Base-by-base conservation (phyloP, 148 eudicot genomes). In the Polygonum maritimum region DNA sequence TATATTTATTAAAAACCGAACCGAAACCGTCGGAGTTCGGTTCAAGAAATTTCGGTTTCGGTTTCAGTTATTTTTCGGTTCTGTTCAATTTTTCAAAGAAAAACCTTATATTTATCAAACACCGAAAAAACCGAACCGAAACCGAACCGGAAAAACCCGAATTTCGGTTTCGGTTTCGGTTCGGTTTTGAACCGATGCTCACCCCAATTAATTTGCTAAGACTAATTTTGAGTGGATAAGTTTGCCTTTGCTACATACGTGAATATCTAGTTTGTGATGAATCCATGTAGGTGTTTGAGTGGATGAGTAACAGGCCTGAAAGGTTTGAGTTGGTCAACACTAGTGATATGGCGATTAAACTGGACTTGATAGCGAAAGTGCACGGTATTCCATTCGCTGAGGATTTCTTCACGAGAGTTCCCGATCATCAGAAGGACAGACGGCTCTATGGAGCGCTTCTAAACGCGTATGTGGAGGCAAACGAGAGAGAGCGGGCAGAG, bases 341-440 rank as follows among this genome's bases (percentile, higher is more conserved):
- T 36, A 90, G 94, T 76, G 98, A 95, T 52, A 76, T 86, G 36
- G 98, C 97, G 47, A 86, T 95, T 82, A 92, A 95, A 60, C 73
- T 95, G 70, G 97, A 91, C 80, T 83, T 95, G 51, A 86, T 89
- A 48, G 87, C 97, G 40, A 92, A 95, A 85, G 94, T 87, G 16
- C 90, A 73, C 58, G 97, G 97, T 22, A 77, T 95, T 77, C 75
- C 86, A 74, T 77, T 58, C 71, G 98, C 97, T 13, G 98, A 95
- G 82, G 86, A 90, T 38, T 95, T 88, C 84, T 95, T 95, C 79
- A 15, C 39, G 62, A 82, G 81, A 75, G 76, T 95, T 57, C 92
- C 94, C 1, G 90, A 83, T 76, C 33, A 52, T 40, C 38, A 80
- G 51, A 95, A 85, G 74, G 96, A 90, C 75, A 90, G 87, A 15